Evolutionary conservation across 2,329 filamentous ascomycete genomes (phyloP).

Genomic region (Parascedosporium putredinis): DNA sequence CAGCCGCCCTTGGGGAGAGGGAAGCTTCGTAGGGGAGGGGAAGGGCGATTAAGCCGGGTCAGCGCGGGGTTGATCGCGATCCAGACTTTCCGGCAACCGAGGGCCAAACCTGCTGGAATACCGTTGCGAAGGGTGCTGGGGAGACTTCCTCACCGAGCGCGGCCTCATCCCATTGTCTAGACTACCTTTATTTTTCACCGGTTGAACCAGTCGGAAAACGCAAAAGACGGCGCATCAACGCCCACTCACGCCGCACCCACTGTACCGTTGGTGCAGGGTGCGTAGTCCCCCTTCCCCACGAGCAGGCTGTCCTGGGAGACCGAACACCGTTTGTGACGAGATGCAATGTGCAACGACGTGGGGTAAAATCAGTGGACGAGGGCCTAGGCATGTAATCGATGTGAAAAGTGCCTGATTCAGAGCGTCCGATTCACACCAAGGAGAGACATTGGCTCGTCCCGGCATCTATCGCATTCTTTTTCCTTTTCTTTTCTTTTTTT

Average conservation of each 20-base stretch:
- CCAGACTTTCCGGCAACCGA: not conserved
- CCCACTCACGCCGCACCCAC: not conserved
- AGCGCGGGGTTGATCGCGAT: not conserved
- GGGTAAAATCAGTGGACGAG: constrained; percentile 8
- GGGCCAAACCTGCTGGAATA: not conserved
- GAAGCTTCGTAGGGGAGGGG: not conserved
- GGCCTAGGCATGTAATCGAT: not conserved
- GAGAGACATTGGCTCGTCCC: no score
- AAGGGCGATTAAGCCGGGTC: not conserved
- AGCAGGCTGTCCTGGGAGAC: not conserved
- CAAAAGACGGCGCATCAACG: no score
- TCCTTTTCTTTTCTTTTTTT: no score
- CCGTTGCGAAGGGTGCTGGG: no score
- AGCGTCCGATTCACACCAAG: no score
- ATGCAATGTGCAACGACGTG: constrained; percentile 8
- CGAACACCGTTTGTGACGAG: not conserved
- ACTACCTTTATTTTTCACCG: no score
- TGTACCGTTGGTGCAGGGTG: not conserved
- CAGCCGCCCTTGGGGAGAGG: no score
- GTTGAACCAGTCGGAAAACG: no score
- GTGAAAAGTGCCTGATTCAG: not conserved
- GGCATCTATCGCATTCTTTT: no score
- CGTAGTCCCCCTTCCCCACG: not conserved
- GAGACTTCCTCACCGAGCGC: no score
- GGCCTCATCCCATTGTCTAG: no score